Evolutionary conservation across 768 basidiomycete genomes (phyloP), one percentile per base, ranked within the genome.

Genomic region (Podaxis pistillaris): DNA sequence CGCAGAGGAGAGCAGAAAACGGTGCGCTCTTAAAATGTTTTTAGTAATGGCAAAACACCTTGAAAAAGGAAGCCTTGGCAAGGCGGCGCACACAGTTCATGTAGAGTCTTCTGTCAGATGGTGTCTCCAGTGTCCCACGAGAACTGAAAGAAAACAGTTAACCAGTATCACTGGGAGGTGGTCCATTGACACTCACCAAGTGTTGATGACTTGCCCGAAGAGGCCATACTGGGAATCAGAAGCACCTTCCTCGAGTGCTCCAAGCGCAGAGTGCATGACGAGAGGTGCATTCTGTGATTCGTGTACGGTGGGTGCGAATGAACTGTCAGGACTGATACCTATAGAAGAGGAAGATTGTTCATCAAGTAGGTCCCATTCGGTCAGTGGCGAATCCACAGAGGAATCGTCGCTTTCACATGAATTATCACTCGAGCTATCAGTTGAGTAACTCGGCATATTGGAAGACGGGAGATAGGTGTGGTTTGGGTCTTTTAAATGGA

Each of bases 1-100:
- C 89, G 57, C 90, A 91, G 1, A 91, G 81, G 19, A 91, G 68
- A 0, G 89, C 86, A 0, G 90, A 90, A 67, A 90, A 87, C 0
- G 89, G 90, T 0, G 89, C 79, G 68, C 90, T 91, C 89, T 90
- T 33, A 62, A 15, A 11, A n/a, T 17, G 60, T 61, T 33, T 60
- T 33, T 24, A 38, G n/a, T 41, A 6, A 28, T 33, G 3, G 22
- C 5, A 24, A 15, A 60, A 53, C 17, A 24, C 19, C 30, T 33
- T 8, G 30, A 8, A 22, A 13, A 13, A 17, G 33, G 53, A n/a
- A 49, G 47, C 17, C 30, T 33, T 33, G 30, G 30, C 1, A 7
- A 7, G 30, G 44, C 40, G 12, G 38, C 54, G 69, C 66, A 87
- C 89, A 1, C 88, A 89, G 67, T 91, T 91, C 9, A 90, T 68